Base-by-base conservation (phyloP, 257 asterid genomes). In the Jasminum sambac region DNA sequence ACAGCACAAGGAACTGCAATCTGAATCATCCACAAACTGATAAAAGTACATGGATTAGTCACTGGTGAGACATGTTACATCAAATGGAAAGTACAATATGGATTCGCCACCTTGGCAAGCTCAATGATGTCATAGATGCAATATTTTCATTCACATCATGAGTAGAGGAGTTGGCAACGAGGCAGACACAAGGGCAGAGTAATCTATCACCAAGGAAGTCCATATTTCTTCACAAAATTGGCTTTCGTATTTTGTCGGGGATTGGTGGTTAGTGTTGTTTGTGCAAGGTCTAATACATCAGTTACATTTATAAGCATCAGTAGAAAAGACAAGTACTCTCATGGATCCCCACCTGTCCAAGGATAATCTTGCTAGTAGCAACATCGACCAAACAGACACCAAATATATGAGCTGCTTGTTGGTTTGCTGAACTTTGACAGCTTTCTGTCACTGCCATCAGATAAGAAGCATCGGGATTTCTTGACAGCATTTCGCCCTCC, bases 1-100 rank as follows among this genome's bases (percentile, higher is more conserved):
- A 81, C 90, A 88, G 84, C 93, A 79, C 78, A 94, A 84, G 57
- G 89, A 72, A 78, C 90, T 88, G 89, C 99, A 94, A 52, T 91
- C 99, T 64, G 91, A 86, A 84, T 94, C 98, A 76, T 94, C 99
- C 79, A 77, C 83, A 82, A 94, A 91, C 99, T 94, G 95, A 43
- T 77, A 70, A 78, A 70, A 57, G 73, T 65, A 79, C 58, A 72
- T 63, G 6, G 8, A 17, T 72, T 76, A 78, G 77, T 64, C 69
- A 46, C 58, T 72, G 66, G 16, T 30, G 70, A 11, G 63, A 42
- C 61, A 11, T 16, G 60, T 59, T 68, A 42, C 37, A 68, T 68
- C 66, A 48, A 37, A 68, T 38, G 72, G 21, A 70, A 68, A 25
- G 78, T 64, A 39, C 48, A 74, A 55, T 62, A 36, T 50, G 41